Percentiles rank a stretch among this genome's conserved stretches.
phyloP scores from a whole-genome alignment of 495 filamentous ascomycete species.

The Tuber aestivum region DNA sequence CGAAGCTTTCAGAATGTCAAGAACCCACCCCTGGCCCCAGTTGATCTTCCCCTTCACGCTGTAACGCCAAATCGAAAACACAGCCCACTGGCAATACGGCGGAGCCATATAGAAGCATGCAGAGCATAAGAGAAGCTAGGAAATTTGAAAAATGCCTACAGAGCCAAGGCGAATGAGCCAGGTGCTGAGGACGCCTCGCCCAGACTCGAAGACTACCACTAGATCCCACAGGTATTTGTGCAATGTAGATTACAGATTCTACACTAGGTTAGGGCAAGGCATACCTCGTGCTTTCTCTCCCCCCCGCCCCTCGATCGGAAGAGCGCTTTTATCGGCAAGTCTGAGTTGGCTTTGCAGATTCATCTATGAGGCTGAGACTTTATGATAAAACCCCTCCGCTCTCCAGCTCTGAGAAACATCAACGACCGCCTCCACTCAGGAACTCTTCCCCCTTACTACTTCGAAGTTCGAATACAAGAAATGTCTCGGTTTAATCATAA shows the following conservation, averaged over 20 bases:
- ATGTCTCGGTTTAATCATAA: no score
- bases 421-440: not conserved
- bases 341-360: not conserved
- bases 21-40: no score
- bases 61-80: no score
- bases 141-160: not conserved
- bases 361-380: not conserved
- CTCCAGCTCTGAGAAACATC: not conserved
- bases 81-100: not conserved
- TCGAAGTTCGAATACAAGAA: not conserved
- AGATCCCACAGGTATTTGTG: not conserved
- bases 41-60: no score
- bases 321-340: not conserved
- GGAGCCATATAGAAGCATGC: not conserved
- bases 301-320: not conserved
- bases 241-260: not conserved
- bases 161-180: not conserved
- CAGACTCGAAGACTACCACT: not conserved
- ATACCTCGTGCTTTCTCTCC: not conserved
- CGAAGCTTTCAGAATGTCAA: no score
- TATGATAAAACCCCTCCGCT: not conserved
- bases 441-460: not conserved
- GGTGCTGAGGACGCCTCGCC: no score
- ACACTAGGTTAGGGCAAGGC: not conserved
- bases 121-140: not conserved